phyloP scores from a whole-genome alignment of 495 filamentous ascomycete species.

The Cenococcum geophilum region DNA sequence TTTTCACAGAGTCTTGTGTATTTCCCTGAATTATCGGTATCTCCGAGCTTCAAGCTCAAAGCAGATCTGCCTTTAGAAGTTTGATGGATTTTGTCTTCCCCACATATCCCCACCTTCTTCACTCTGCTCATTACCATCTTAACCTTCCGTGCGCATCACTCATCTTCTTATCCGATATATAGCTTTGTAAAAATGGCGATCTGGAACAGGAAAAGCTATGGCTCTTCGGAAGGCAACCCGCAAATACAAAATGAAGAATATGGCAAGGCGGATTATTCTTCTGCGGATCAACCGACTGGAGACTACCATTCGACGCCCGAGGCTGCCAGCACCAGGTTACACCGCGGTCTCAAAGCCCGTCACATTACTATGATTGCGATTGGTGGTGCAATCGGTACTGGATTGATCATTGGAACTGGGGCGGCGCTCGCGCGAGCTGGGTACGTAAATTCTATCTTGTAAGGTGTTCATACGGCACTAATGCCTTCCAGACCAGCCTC shows the following conservation, averaged over 20 bases:
- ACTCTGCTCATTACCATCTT: neutral
- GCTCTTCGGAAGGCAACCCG: slow-evolving; percentile 20
- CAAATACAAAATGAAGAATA: slow-evolving; percentile 17
- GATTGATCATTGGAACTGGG: slow-evolving; percentile 57
- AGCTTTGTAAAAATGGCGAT: slow-evolving; percentile 21
- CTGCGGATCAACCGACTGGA: slow-evolving; percentile 1
- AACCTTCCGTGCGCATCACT: too few species aligned
- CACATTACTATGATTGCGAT: slow-evolving; percentile 82
- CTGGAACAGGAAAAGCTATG: slow-evolving; percentile 23
- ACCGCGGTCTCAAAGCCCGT: slow-evolving; percentile 56
- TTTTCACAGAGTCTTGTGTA: neutral
- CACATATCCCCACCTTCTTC: neutral
- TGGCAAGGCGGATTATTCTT: slow-evolving; percentile 17
- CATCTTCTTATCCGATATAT: neutral
- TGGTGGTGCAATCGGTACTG: slow-evolving; percentile 76
- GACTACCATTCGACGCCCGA: slow-evolving; percentile 4
- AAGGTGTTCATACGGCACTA: slow-evolving; percentile 2
- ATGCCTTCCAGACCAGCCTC: slow-evolving; percentile 49
- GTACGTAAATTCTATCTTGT: slow-evolving; percentile 19
- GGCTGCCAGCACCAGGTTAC: slow-evolving; percentile 39
- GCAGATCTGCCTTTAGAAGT: neutral
- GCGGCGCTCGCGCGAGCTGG: slow-evolving; percentile 58
- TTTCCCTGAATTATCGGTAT: neutral
- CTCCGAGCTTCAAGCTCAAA: neutral
- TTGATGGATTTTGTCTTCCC: slow-evolving; percentile 7